Base-by-base conservation (phyloP, 495 filamentous ascomycete species). In the Neurospora sp. region DNA sequence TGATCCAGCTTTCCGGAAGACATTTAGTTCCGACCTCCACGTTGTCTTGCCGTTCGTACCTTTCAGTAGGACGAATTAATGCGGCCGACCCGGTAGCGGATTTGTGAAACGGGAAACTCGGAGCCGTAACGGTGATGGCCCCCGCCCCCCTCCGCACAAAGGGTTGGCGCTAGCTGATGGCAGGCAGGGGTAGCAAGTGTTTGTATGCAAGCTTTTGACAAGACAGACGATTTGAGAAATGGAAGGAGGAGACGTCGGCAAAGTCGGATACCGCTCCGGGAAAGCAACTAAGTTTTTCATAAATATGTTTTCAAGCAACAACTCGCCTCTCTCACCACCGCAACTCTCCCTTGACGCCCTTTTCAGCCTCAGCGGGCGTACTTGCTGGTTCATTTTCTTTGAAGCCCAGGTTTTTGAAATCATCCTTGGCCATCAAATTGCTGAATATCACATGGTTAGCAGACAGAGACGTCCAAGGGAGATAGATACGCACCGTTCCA, bases 341-440 rank as follows among this genome's bases (percentile, higher is more conserved):
- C 71, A 86, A 78, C 75, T 86, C 84, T 22, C 83, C 83, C 72
- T 85, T 84, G 41, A 80, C 76, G 12, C 82, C 84, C 69, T 80
- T 75, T 47, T 80, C 81, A 10, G 59, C 72, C 22, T 70, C 72
- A 22, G 39, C 72, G 16, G 65, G 68, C 45, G 65, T 73, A 39
- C 74, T 71, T 8, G 38, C 69, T 44, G 53, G 73, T 65, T 65
- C 61, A 20, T 73, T 45, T 41, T 79, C 80, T 44, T 75, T 79
- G 73, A 96, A 94, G 1, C 96, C 96, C 35, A 99, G 84, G 75
- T 99, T 99, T 82, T 91, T 91, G 78, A 98, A 93, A 71, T 95
- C 90, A 77, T 99, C 96, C 70, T 88, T 92, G 22, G 94, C 93
- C 96, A 99, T 99, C 40, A 99, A 85, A 78, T 97, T 97, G 77